Conservation (phyloP, 2,329 filamentous ascomycete species). For the Ophiosphaerella narmari region DNA sequence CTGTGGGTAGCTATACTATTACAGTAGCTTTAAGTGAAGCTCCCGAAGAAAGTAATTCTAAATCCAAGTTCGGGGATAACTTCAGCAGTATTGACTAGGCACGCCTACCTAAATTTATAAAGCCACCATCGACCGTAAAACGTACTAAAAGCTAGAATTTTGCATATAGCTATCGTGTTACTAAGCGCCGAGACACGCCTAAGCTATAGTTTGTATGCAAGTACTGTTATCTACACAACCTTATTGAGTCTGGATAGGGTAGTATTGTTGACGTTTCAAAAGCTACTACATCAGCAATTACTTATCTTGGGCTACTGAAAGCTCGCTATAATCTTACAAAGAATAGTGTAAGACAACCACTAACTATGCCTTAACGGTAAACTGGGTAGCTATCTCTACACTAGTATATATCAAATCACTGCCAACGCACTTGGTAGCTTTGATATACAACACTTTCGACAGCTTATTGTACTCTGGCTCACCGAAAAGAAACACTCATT, state of each 20-base stretch:
- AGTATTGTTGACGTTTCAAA: background rate
- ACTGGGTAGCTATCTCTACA: background rate
- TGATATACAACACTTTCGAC: background rate
- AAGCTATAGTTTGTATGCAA: constrained; percentile 1
- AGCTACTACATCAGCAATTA: background rate
- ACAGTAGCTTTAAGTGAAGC: constrained; percentile 22
- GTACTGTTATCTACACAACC: background rate
- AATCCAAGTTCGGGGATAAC: background rate
- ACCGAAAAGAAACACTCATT: background rate
- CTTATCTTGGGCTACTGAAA: background rate
- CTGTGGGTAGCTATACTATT: background rate
- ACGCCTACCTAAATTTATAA: background rate
- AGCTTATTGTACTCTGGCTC: background rate
- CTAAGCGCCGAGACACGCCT: background rate
- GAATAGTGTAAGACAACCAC: background rate
- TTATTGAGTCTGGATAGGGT: background rate
- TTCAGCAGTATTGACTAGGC: background rate
- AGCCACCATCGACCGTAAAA: background rate
- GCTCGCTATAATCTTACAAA: background rate
- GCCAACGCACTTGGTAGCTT: background rate
- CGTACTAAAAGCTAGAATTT: background rate
- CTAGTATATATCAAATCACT: background rate
- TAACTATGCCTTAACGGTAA: no score
- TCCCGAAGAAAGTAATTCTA: constrained; percentile 13
- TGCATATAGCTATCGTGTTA: background rate